Evolutionary conservation across 495 filamentous ascomycete species (phyloP), one percentile per base, ranked within the genome.

Genomic region (Neurospora tetraspora): DNA sequence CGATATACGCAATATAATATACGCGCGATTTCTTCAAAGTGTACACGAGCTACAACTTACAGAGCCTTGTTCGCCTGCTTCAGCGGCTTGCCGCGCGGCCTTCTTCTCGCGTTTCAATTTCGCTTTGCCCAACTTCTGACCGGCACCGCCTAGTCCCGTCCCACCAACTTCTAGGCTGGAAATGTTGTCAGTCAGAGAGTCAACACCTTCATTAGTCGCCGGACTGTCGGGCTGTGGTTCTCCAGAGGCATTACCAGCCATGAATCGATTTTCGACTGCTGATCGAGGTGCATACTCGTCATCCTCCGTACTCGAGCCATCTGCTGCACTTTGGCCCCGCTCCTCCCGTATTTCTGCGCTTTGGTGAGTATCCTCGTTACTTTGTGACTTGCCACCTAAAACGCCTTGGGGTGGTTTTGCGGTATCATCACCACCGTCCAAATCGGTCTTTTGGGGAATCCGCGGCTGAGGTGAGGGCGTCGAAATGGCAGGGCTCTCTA

Each of bases 21-120:
- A 27, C 68, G 39, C n/a, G 27, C 14, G 23, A 65, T 36, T 65
- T 34, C 23, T 61, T 71, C 18, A 69, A 20, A 70, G 70, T 7
- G 47, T 31, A 27, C 6, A 34, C 43, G 9, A 43, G 8, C 42
- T 65, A 59, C 69, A 36, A 78, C 80, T 77, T 78, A 85, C 84
- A 47, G 76, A 71, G 68, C 79, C 78, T 12, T 78, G 76, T 47
- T 81, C 80, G 37, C 81, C 75, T 4, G 81, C 73, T 20, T 79
- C 80, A 20, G 81, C 79, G 23, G 88, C 85, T 71, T 87, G 81
- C 40, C 89, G 86, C 37, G 92, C 91, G 20, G 91, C 91, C 77
- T 89, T 93, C 80, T 94, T 97, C 47, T 92, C 91, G 59, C 92
- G 88, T 79, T 93, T 97, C 73, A 91, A 87, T 78, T 95, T 97